Percentiles rank a stretch among this genome's conserved stretches.
Conservation (phyloP, 2,329 filamentous ascomycete genomes). For the Calonectria pauciramosa region DNA sequence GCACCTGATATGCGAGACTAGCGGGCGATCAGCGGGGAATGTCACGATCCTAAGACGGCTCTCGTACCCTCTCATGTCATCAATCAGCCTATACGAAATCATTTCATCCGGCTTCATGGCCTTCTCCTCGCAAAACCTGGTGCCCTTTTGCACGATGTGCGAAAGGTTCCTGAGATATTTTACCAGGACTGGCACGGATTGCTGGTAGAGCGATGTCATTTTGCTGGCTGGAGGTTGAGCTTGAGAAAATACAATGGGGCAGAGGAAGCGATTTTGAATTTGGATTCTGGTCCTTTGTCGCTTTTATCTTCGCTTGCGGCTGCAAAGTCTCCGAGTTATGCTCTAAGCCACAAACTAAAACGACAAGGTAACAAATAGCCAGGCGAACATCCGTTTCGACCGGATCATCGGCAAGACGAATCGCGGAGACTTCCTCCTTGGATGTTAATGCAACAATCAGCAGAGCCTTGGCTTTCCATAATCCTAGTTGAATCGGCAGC, state of each 20-base stretch:
- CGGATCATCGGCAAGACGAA: neutral
- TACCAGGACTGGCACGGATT: slow-evolving; percentile 44
- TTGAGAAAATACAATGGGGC: neutral
- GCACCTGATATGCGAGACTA: slow-evolving; percentile 42
- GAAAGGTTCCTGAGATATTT: slow-evolving; percentile 47
- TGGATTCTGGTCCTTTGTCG: neutral
- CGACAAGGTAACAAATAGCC: too few relatives aligned
- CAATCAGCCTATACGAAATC: slow-evolving; percentile 35
- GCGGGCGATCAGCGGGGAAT: neutral
- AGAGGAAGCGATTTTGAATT: neutral
- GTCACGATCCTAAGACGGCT: neutral
- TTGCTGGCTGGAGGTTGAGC: neutral
- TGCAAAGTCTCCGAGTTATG: neutral
- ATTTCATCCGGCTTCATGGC: slow-evolving; percentile 37
- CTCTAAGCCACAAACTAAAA: neutral
- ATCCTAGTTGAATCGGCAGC: neutral
- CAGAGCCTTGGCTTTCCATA: neutral
- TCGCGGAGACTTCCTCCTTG: neutral
- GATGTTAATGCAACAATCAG: neutral
- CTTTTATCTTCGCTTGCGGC: neutral
- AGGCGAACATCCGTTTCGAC: neutral
- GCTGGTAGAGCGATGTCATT: slow-evolving; percentile 42
- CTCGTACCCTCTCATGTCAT: slow-evolving; percentile 39
- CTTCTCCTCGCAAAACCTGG: slow-evolving; percentile 36
- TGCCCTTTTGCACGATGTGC: slow-evolving; percentile 39